A percentile compares a stretch with the other conserved stretches of the same genome.
Conservation (phyloP, 23 red algal genomes). For the Chondrus crispus region DNA sequence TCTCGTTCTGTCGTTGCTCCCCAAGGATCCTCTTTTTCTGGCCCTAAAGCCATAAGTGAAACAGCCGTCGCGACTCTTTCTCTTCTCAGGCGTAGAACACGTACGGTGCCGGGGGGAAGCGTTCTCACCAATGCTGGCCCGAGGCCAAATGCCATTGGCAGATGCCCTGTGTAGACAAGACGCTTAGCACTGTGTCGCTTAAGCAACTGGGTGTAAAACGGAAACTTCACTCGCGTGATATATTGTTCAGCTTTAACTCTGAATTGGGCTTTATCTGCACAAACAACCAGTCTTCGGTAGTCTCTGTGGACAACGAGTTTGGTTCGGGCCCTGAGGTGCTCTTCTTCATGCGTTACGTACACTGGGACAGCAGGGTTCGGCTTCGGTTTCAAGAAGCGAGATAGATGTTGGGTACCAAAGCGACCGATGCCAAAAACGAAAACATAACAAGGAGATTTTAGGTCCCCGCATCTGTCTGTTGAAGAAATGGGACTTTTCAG, state of each 20-base stretch:
- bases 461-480: no score
- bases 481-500: no score
- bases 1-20: not conserved
- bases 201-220: conserved; percentile 16
- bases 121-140: conserved; percentile 6
- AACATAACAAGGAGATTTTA: no score
- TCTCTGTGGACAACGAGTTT: conserved; percentile 10
- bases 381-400: conserved; percentile 28
- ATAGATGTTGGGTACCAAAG: conserved; percentile 58
- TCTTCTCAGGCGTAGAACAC: conserved; percentile 54
- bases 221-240: conserved; percentile 15
- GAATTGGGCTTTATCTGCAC: not conserved
- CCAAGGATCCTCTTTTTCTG: conserved; percentile 61
- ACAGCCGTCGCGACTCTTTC: conserved; percentile 47
- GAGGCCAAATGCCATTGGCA: conserved; percentile 61
- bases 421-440: conserved; percentile 69
- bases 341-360: conserved; percentile 63
- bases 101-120: conserved; percentile 9
- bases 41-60: conserved; percentile 80
- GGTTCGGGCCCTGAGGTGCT: conserved; percentile 18
- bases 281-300: conserved; percentile 39
- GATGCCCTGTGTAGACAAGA: conserved; percentile 63
- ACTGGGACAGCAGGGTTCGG: no score
- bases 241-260: not conserved
- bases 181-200: not conserved